phyloP scores from a whole-genome alignment of 2,329 filamentous ascomycete genomes.

The Chaetothyriales sp. region DNA sequence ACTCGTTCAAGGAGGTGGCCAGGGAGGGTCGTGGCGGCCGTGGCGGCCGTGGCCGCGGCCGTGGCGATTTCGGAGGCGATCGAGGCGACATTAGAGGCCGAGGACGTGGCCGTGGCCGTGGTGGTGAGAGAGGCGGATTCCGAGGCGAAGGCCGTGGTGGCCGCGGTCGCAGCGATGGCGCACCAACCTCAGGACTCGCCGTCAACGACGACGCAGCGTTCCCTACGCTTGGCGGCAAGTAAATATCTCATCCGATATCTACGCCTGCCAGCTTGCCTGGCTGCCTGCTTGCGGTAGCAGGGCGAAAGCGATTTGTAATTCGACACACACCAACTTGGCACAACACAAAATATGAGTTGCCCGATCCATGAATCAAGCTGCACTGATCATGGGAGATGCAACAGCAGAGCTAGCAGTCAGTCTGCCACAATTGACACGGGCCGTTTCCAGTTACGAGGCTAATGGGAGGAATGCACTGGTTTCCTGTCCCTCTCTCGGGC shows the following conservation, averaged over 20 bases:
- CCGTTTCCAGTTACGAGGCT: background rate
- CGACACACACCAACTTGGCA: background rate
- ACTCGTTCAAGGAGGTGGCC: conserved; percentile 61
- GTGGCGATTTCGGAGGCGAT: conserved; percentile 29
- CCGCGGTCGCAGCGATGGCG: conserved; percentile 24
- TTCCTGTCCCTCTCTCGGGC: background rate
- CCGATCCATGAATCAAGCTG: background rate
- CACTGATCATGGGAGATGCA: background rate
- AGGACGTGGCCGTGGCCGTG: conserved; percentile 27
- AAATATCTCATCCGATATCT: conserved; percentile 1
- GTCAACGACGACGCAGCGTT: conserved; percentile 19
- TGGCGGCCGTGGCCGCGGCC: conserved; percentile 36
- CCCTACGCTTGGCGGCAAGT: conserved; percentile 19
- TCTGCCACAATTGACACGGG: background rate
- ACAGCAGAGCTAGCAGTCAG: background rate
- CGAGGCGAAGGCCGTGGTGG: conserved; percentile 23
- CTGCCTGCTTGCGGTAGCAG: background rate
- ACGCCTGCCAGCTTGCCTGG: background rate
- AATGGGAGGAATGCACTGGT: no score
- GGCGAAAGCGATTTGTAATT: background rate
- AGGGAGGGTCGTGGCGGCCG: conserved; percentile 35
- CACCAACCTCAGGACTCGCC: conserved; percentile 11
- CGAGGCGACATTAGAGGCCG: conserved; percentile 28
- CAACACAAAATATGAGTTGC: background rate
- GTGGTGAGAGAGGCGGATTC: conserved; percentile 37